phyloP scores from a whole-genome alignment of 192 early-diverging fungal species.

The Backusella tuberculispora region DNA sequence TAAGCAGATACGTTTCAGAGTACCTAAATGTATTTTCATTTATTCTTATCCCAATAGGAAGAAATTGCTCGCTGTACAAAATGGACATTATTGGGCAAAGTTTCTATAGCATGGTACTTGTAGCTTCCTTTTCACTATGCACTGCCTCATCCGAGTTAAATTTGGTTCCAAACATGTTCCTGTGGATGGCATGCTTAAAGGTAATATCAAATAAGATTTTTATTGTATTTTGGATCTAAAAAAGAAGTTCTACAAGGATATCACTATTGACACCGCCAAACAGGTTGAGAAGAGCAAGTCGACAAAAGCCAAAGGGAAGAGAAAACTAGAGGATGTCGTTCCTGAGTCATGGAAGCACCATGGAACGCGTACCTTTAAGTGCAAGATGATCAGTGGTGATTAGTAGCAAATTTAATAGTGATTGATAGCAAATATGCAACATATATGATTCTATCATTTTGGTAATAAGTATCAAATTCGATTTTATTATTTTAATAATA shows the following conservation, averaged over 20 bases:
- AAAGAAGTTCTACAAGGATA: not conserved
- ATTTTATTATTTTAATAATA: no score
- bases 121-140: not conserved
- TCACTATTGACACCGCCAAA: not conserved
- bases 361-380: not conserved
- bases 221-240: conserved; percentile 2
- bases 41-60: conserved; percentile 7
- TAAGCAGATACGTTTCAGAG: conserved; percentile 3
- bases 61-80: conserved; percentile 1
- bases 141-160: conserved; percentile 1
- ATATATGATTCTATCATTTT: no score
- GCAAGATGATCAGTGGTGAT: no score
- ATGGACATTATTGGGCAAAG: no score
- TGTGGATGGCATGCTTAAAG: not conserved
- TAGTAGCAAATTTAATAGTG: no score
- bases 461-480: no score
- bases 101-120: conserved; percentile 1
- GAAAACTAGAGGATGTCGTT: not conserved
- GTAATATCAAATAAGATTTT: not conserved
- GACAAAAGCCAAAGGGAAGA: not conserved
- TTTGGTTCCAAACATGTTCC: not conserved
- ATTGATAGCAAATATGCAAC: no score
- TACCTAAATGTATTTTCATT: not conserved
- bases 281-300: not conserved
- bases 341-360: not conserved